Evolutionary conservation across 768 basidiomycete species (phyloP).

Genomic region (Coprinopsis cinerea): DNA sequence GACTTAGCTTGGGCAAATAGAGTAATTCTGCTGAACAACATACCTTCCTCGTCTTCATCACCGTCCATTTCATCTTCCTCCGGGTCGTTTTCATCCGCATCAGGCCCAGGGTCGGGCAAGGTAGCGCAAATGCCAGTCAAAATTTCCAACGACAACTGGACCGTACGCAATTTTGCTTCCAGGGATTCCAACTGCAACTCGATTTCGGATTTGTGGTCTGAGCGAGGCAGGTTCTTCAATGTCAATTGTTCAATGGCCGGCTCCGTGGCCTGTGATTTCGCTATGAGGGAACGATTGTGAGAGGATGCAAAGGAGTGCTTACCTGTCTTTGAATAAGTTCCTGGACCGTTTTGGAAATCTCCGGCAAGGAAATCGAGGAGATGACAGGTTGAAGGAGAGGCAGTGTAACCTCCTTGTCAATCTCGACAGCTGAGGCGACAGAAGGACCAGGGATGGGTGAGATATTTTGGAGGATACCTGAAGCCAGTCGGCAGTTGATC

Average conservation of each 20-base stretch:
- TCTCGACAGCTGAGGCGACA: conserved; percentile 52
- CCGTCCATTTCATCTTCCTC: conserved; percentile 25
- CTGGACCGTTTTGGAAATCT: conserved; percentile 43
- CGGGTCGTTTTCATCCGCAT: conserved; percentile 29
- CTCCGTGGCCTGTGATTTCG: conserved; percentile 38
- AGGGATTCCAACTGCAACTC: conserved; percentile 70
- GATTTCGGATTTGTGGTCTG: conserved; percentile 66
- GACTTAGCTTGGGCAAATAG: not conserved
- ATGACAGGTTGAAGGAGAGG: conserved; percentile 67
- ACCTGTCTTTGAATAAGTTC: conserved; percentile 50
- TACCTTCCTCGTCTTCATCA: conserved; percentile 23
- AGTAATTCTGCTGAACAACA: not conserved
- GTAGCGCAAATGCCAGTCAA: conserved; percentile 85
- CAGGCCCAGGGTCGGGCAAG: conserved; percentile 58
- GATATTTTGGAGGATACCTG: conserved; percentile 77
- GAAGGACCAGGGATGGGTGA: conserved; percentile 70
- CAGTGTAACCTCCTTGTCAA: conserved; percentile 67
- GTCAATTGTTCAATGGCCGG: conserved; percentile 52
- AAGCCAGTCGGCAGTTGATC: not conserved
- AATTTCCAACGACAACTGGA: conserved; percentile 83
- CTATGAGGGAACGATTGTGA: not conserved
- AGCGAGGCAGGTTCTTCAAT: conserved; percentile 60
- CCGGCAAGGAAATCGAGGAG: conserved; percentile 48
- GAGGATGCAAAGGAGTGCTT: conserved; percentile 15
- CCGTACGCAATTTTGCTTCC: conserved; percentile 65